Base-by-base conservation (phyloP, 768 basidiomycete species). In the Psilocybe subaeruginosa region DNA sequence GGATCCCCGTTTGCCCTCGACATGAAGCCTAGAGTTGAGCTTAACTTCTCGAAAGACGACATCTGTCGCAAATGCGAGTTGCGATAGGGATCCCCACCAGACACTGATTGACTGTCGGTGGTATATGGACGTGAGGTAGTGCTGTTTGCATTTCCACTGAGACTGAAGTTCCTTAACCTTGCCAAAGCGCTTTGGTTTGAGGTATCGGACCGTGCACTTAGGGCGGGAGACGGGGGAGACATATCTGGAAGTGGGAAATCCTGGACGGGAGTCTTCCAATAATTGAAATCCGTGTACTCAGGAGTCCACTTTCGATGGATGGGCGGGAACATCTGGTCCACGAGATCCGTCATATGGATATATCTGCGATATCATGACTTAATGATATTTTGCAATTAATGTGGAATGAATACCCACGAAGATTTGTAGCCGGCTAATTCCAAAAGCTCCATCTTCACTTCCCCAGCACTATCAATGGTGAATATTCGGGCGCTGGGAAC, bases 271-370 rank as follows among this genome's bases (percentile, higher is more conserved):
- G 84, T 66, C 64, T 94, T 90, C 97, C 97, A 99, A 71, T 86
- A 99, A 70, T 97, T 98, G 82, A 97, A 95, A 73, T 99, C 97
- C 1, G 96, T 97, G 73, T 85, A 99, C 71, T 96, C 95, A 1
- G 92, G 87, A 11, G 89, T 84, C 85, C 89, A 90, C 71, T 93
- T 93, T 54, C 90, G 86, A 71, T 95, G 85, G 58, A 99, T 95
- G 0, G 97, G 94, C 35, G 97, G 97, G 80, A 99, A 99, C 89
- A 97, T 96, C 76, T 97, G 96, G 77, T 99, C 96, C 14, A 99
- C 97, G n/a, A 99, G 85, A 73, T 99, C 96, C 7, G 96, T 97
- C 94, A 99, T 96, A 71, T 96, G 93, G 61, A 98, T 98, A 74
- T 99, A 99, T 57, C 95, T 64, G 33, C 23, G 49, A 31, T 56